A percentile compares a stretch with the other conserved stretches of the same genome.
Conservation (phyloP, 2,329 filamentous ascomycete genomes). For the Hypoxylon sp. region DNA sequence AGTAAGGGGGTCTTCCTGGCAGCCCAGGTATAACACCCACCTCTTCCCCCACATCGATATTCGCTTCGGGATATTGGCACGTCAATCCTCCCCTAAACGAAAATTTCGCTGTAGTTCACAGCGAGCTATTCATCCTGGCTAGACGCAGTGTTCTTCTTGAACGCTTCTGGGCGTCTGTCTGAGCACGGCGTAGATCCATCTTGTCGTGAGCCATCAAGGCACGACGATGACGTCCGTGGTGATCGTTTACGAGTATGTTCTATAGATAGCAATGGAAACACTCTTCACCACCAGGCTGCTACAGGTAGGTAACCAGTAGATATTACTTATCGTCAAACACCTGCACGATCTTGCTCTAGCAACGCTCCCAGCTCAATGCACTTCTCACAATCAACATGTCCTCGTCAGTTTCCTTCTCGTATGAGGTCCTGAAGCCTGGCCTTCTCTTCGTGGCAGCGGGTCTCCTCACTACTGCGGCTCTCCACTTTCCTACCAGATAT, state of each 20-base stretch:
- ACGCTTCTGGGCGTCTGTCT: neutral
- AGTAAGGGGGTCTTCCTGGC: neutral
- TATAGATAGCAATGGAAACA: neutral
- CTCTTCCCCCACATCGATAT: constrained; percentile 6
- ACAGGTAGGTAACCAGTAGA: too few species aligned
- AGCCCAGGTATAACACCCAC: neutral
- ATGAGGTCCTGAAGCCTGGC: constrained; percentile 9
- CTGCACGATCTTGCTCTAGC: neutral
- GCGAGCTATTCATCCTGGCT: neutral
- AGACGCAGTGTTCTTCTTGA: neutral
- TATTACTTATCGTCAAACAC: neutral
- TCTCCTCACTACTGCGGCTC: constrained; percentile 2
- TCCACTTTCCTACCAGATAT: constrained; percentile 3
- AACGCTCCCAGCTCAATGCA: neutral
- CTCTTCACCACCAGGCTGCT: too few species aligned
- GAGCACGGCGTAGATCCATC: neutral
- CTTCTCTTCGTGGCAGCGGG: constrained; percentile 3
- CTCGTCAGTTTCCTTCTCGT: neutral
- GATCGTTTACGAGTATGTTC: neutral
- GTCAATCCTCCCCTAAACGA: neutral
- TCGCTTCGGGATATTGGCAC: neutral
- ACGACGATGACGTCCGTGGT: neutral
- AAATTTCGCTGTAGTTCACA: neutral
- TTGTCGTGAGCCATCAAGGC: neutral
- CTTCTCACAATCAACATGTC: neutral